Base-by-base conservation (phyloP, 257 asterid genomes). In the Coffea canephora region DNA sequence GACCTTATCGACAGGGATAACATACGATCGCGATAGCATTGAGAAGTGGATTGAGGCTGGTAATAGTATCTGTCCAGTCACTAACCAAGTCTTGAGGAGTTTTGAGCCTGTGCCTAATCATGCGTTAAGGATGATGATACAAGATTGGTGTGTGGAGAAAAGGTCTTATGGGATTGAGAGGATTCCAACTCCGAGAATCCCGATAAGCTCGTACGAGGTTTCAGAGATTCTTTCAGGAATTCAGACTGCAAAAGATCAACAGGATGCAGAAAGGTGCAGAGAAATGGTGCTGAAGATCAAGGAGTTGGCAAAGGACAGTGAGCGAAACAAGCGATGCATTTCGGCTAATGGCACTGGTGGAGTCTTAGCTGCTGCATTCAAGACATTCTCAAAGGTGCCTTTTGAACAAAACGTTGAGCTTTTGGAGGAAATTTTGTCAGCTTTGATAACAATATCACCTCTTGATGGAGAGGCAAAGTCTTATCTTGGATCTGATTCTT, bases 111-210 rank as follows among this genome's bases (percentile, higher is more conserved):
- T 84, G 19, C 87, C 87, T 3, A 79, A 76, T 71, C 75, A 89
- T 77, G 43, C 81, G 50, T 80, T 85, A 1, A 79, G 91, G 68
- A 81, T 69, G 76, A 78, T 88, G 81, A 90, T 90, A 0, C 94
- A 90, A 59, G 87, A 90, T 23, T 90, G 94, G 92, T 88, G 92
- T 73, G 92, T 90, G 21, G 84, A 82, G 72, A 90, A 88, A 1
- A 82, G 73, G 43, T 78, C 80, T 34, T 46, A 59, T 64, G 94
- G 92, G 18, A 78, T 88, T 0, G 92, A 88, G 46, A 67, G 93
- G 72, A 87, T 89, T 14, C 89, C 91, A 0, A 89, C 93, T 1
- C 93, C 90, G 2, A 80, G 84, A 74, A 77, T 77, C 75, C 93
- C 89, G 9, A 23, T 87, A 2, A 52, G 75, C 7, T 79, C 90